Conservation (phyloP, 441 rosid genomes). For the Manihot esculenta region DNA sequence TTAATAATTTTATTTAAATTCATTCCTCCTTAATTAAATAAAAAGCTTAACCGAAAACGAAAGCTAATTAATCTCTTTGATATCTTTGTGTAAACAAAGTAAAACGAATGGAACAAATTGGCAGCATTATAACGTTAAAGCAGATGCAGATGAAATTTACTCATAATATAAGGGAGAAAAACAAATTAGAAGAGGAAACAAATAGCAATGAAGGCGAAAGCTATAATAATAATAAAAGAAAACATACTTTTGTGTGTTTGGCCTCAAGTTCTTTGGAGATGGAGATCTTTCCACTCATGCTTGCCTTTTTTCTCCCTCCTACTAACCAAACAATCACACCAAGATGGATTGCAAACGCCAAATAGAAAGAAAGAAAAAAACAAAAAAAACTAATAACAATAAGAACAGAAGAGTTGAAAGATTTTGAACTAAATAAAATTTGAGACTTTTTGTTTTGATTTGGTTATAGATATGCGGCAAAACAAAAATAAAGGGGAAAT, state of each 20-base stretch:
- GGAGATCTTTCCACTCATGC: slow-evolving; percentile 67
- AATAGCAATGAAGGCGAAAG: background rate
- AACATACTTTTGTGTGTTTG: slow-evolving; percentile 62
- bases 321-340: background rate
- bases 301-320: slow-evolving; percentile 11
- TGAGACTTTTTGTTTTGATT: background rate
- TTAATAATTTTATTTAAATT: too few relatives aligned
- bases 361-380: background rate
- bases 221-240: too few relatives aligned
- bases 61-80: too few relatives aligned
- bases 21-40: too few relatives aligned
- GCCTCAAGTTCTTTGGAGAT: slow-evolving; percentile 78
- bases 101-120: too few relatives aligned
- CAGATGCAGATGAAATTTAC: too few relatives aligned
- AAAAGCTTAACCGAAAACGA: too few relatives aligned
- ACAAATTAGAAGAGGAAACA: too few relatives aligned
- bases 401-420: background rate
- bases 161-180: too few relatives aligned
- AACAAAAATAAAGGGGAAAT: slow-evolving; percentile 14
- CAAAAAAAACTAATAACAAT: too few relatives aligned
- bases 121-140: too few relatives aligned
- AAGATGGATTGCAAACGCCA: background rate
- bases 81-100: too few relatives aligned
- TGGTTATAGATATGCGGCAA: slow-evolving; percentile 12
- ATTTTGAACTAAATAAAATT: background rate